Base-by-base conservation (phyloP, 2,329 filamentous ascomycete genomes). In the Xylariaceae sp. region DNA sequence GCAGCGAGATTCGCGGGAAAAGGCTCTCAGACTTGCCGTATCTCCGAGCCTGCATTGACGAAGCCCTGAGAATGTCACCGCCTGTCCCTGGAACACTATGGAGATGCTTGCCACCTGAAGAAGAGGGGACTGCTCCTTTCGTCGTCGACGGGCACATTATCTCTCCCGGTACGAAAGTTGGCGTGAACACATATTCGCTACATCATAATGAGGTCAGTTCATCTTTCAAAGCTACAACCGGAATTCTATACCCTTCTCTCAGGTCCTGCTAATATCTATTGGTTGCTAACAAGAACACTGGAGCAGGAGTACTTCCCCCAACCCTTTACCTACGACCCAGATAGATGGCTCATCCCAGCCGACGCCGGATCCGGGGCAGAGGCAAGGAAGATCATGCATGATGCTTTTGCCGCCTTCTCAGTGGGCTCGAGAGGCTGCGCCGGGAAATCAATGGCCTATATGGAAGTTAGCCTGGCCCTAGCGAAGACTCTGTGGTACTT, bases 11-110 rank as follows among this genome's bases (percentile, higher is more conserved):
- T 30, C 11, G 21, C 9, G 37, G 47, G 5, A 18, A n/a, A 8
- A 31, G 36, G 26, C 32, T 47, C 16, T 25, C 35, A n/a, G 19
- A 30, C n/a, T 46, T 44, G 21, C 30, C 27, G 5, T 47, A 50
- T 29, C 38, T 47, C 13, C 35, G 37, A 5, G 39, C 43, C 14
- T 43, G 38, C 24, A 35, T 47, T 8, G 39, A 48, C 25, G 39
- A 44, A 24, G 19, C 42, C n/a, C 13, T 50, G 24, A 33, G 44
- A 7, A 36, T 48, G 35, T 43, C 44, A 2, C 44, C 44, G 7
- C 43, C 45, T 7, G 24, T 38, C 4, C 29, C 39, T 6, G 37
- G 40, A 2, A 38, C 36, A 3, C 30, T 42, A 25, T 45, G 39
- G 42, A 32, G 45, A 8, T 12, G 46, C 11, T 19, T 40, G 10